phyloP scores from a whole-genome alignment of 2,329 filamentous ascomycete genomes.

The Huntiella abstrusa region DNA sequence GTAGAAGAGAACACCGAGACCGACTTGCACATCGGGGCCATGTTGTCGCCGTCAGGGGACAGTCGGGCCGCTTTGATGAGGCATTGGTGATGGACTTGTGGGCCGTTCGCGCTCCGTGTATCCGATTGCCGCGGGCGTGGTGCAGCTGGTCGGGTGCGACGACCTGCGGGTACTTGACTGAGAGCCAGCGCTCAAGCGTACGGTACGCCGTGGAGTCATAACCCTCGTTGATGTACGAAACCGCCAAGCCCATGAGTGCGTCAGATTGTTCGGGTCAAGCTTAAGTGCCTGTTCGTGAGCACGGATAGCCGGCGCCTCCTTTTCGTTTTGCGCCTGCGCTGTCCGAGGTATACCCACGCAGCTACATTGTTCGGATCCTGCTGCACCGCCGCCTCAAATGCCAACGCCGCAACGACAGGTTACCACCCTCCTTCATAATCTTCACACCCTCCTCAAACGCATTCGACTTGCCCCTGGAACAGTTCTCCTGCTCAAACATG shows the following conservation, averaged over 20 bases:
- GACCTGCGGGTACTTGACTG: slow-evolving; percentile 80
- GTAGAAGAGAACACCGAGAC: slow-evolving; percentile 91
- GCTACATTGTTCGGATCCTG: slow-evolving; percentile 74
- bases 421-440: slow-evolving; percentile 85
- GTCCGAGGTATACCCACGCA: slow-evolving; percentile 81
- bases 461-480: slow-evolving; percentile 60
- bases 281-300: slow-evolving; percentile 82
- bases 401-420: slow-evolving; percentile 84
- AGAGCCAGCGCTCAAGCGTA: slow-evolving; percentile 89
- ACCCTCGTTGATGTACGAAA: slow-evolving; percentile 96
- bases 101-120: slow-evolving; percentile 76
- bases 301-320: slow-evolving; percentile 87
- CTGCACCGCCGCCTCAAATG: slow-evolving; percentile 89
- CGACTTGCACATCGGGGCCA: slow-evolving; percentile 96
- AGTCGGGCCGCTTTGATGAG: slow-evolving; percentile 81
- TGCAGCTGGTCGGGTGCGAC: slow-evolving; percentile 54
- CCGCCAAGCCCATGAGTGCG: slow-evolving; percentile 87
- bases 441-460: slow-evolving; percentile 85
- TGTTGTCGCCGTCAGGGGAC: slow-evolving; percentile 77
- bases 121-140: slow-evolving; percentile 61
- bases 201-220: slow-evolving; percentile 95
- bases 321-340: slow-evolving; percentile 95
- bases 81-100: slow-evolving; percentile 80
- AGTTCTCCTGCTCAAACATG: slow-evolving; percentile 89
- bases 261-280: slow-evolving; percentile 68